These are phyloP conservation scores for Coemansia sp. DNA, from an alignment of 192 early-diverging fungal genomes.

Conservation along the genomic window DNA sequence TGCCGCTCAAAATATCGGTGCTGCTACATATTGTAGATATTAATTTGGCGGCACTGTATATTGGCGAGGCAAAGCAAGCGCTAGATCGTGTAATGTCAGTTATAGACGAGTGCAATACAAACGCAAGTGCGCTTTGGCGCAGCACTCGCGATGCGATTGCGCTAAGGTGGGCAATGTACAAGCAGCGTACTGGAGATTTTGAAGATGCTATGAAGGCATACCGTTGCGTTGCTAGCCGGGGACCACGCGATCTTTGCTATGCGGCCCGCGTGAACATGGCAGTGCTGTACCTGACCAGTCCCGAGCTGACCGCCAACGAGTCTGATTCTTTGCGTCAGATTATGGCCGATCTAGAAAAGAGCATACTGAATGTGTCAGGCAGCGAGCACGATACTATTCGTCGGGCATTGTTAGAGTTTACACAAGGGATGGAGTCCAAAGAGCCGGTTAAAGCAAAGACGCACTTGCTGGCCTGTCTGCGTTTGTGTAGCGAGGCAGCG, in stretches of 20 bases:
- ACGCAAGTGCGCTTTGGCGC: slow-evolving; percentile 16
- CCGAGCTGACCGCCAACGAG: not conserved
- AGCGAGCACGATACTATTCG: slow-evolving; percentile 15
- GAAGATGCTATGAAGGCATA: slow-evolving; percentile 31
- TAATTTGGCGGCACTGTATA: slow-evolving; percentile 17
- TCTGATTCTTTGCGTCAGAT: not conserved
- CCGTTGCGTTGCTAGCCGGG: slow-evolving; percentile 20
- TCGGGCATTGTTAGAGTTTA: slow-evolving; percentile 24
- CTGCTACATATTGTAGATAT: slow-evolving; percentile 27
- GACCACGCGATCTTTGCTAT: slow-evolving; percentile 15
- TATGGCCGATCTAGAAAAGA: slow-evolving; percentile 4
- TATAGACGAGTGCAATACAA: not conserved
- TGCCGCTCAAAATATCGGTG: slow-evolving; percentile 26
- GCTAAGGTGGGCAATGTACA: slow-evolving; percentile 50
- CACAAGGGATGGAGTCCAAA: slow-evolving; percentile 23
- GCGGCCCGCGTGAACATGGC: slow-evolving; percentile 28
- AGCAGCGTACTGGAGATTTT: slow-evolving; percentile 39
- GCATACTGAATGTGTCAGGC: slow-evolving; percentile 4
- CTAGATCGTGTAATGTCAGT: slow-evolving; percentile 24
- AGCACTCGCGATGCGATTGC: slow-evolving; percentile 24
- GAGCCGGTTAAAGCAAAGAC: slow-evolving; percentile 47
- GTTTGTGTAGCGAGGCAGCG: slow-evolving; percentile 20
- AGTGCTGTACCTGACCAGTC: slow-evolving; percentile 10
- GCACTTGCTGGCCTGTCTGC: slow-evolving; percentile 35
- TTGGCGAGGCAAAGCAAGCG: slow-evolving; percentile 28